A percentile compares a stretch with the other conserved stretches of the same genome.
Evolutionary conservation across 2,329 filamentous ascomycete genomes (phyloP).

Genomic region (Colletotrichum magnum): DNA sequence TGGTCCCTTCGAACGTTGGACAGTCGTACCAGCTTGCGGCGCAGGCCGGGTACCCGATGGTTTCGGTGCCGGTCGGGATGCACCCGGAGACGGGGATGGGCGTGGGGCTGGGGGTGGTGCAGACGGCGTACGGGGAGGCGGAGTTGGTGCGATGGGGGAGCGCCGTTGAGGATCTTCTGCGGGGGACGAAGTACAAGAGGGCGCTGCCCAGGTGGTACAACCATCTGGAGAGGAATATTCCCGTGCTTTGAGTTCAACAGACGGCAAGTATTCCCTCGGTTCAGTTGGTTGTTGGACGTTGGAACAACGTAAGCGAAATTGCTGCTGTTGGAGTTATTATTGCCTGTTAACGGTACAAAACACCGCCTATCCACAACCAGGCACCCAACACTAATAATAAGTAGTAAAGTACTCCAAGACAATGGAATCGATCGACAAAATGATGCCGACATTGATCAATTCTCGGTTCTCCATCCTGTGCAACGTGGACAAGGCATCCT

Average conservation of each 20-base stretch:
- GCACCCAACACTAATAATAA: too few species aligned
- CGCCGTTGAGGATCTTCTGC: conserved; percentile 73
- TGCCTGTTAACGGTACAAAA: too few species aligned
- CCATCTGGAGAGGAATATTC: conserved; percentile 62
- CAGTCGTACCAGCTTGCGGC: conserved; percentile 79
- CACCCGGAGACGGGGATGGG: conserved; percentile 69
- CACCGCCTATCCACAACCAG: too few species aligned
- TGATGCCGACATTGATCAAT: too few species aligned
- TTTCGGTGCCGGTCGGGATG: conserved; percentile 77
- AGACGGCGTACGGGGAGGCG: conserved; percentile 73
- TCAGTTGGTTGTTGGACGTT: neutral
- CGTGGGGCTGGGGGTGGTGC: conserved; percentile 70
- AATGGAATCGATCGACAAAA: too few species aligned
- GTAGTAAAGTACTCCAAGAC: too few species aligned
- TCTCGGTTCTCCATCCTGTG: neutral
- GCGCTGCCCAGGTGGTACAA: conserved; percentile 66
- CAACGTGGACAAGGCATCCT: neutral
- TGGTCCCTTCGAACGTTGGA: conserved; percentile 78
- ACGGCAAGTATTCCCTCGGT: neutral
- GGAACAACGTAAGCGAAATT: too few species aligned
- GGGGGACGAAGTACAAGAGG: conserved; percentile 60
- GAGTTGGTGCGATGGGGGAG: conserved; percentile 72
- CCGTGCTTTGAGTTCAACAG: conserved; percentile 43
- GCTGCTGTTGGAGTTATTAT: too few species aligned
- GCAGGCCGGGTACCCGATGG: conserved; percentile 81